Evolutionary conservation across 2,329 filamentous ascomycete genomes (phyloP), one percentile per base, ranked within the genome.

Genomic region (Nigrospora sphaerica): DNA sequence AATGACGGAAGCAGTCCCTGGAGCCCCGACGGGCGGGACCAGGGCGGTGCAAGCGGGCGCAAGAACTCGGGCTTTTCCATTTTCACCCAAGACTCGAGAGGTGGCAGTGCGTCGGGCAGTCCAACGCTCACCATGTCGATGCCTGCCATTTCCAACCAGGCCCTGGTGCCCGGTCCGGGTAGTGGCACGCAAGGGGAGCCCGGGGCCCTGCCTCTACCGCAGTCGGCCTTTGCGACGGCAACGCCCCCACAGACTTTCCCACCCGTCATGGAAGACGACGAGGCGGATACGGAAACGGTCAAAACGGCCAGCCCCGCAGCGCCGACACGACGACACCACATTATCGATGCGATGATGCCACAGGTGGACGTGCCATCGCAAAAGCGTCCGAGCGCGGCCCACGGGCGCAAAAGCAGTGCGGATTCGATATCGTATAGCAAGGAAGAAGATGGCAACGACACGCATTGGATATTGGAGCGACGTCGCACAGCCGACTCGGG

Each of bases 361-460:
- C 51, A 43, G 10, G 40, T 52, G 1, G 53, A 50, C 12, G 42
- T 48, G 10, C 46, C 57, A 14, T 58, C 54, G 9, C 54, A 57
- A 47, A 59, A 56, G 32, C 57, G 61, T 14, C 60, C 58, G 1
- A 61, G 59, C 7, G 60, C 60, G 57, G 71, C 73, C 1, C 61
- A 63, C 45, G 53, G 52, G 16, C 59, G 60, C 32, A 57, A 72
- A 52, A 68, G 75, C 42, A 85, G 79, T 39, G 72, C 81, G 2
- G 85, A 87, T 53, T 86, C 82, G 51, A 80, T 89, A 32, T 83
- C 83, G 7, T 89, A 89, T 61, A 71, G 76, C 3, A 75, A 75
- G 49, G 81, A 85, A 57, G 79, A 82, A 39, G 71, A 77, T 10
- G 77, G 74, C 1, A 16, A 23, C n/a, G 76, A 77, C 52, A 75